Evolutionary conservation across 192 early-diverging fungal species (phyloP), one percentile per base, ranked within the genome.

Genomic region (Piromyces sp.): DNA sequence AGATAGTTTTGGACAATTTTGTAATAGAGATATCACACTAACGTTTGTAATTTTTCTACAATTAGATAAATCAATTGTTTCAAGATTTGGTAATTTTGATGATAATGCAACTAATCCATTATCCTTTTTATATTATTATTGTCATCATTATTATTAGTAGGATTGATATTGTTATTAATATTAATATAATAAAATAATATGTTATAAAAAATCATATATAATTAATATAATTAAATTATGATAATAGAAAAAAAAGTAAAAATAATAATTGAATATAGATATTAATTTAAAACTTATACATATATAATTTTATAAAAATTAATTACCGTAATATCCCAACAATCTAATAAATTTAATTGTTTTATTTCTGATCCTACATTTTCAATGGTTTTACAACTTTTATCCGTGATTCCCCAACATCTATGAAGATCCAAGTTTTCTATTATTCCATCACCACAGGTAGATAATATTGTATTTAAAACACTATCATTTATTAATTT

Each of bases 41-140:
- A 81, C 84, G 80, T 94, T 90, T 13, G 90, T 93, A 0, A 95
- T 87, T 84, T 95, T 95, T 26, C 94, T 84, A 84, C 94, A 95
- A 82, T 95, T 95, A n/a, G 88, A 89, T 30, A 95, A 84, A 83
- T 95, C 91, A n/a, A 95, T 81, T 5, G 80, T 84, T 17, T 82
- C 79, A 3, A 95, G 85, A 26, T 84, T 84, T 14, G 83, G 83
- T 38, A 90, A 92, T 30, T 83, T 82, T 16, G 81, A 79, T 14
- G 88, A 88, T 26, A 94, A 58, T 0, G 81, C 68, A 0, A 85
- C 82, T 19, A 95, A 83, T 4, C 92, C 90, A 13, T 83, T 84
- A 82, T 94, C 94, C 51, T 68, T 33, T n/a, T n/a, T n/a, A n/a
- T n/a, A n/a, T n/a, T n/a, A n/a, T n/a, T n/a, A n/a, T n/a, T n/a